These are phyloP conservation scores for Aspergillus awamori DNA, from an alignment of 2,329 filamentous ascomycete genomes.

Conservation along the genomic window DNA sequence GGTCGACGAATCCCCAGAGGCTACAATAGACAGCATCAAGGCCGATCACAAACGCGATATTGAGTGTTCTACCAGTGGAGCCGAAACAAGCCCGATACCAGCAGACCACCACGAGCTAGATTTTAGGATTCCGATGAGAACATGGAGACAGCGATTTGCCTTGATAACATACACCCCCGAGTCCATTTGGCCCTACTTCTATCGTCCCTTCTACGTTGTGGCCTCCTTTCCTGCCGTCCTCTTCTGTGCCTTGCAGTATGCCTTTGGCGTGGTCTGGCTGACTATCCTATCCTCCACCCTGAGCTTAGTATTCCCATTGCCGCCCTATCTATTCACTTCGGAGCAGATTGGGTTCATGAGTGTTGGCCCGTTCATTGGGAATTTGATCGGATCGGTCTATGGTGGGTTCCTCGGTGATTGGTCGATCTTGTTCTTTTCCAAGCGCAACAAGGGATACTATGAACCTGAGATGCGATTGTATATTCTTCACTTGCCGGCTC, in stretches of 20 bases:
- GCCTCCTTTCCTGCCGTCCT: constrained; percentile 44
- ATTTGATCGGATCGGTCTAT: constrained; percentile 44
- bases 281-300: constrained; percentile 35
- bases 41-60: constrained; percentile 11
- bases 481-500: constrained; percentile 36
- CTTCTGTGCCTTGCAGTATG: constrained; percentile 47
- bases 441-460: constrained; percentile 50
- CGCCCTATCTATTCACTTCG: constrained; percentile 37
- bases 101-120: constrained; percentile 30
- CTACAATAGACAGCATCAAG: neutral
- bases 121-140: constrained; percentile 27
- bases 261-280: constrained; percentile 42
- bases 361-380: constrained; percentile 43
- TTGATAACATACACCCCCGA: constrained; percentile 29
- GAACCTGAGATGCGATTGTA: constrained; percentile 55
- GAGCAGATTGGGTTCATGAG: constrained; percentile 39
- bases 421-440: constrained; percentile 46
- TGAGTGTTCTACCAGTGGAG: neutral
- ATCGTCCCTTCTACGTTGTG: constrained; percentile 36
- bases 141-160: constrained; percentile 31
- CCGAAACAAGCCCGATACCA: constrained; percentile 14
- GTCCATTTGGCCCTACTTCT: constrained; percentile 35
- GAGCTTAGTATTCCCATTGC: constrained; percentile 40
- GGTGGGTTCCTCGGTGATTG: constrained; percentile 46
- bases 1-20: neutral